phyloP scores from a whole-genome alignment of 768 basidiomycete genomes.

The Cystobasidium onofrii region DNA sequence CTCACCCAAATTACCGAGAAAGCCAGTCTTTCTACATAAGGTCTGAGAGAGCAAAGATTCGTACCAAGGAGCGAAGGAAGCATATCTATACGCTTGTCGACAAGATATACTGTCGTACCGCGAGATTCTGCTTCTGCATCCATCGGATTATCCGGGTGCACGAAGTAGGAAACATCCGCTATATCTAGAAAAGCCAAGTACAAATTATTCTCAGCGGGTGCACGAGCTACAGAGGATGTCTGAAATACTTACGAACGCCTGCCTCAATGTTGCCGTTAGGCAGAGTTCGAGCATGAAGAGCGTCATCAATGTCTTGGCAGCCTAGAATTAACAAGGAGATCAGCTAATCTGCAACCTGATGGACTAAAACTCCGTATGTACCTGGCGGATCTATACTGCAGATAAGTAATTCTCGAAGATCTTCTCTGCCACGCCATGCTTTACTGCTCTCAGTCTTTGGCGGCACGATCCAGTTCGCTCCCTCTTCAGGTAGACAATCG shows the following conservation, averaged over 20 bases:
- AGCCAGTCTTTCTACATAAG: conserved; percentile 84
- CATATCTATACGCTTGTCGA: conserved; percentile 99
- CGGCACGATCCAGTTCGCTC: conserved; percentile 87
- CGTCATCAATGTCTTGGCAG: conserved; percentile 98
- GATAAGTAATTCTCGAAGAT: conserved; percentile 72
- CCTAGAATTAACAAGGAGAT: conserved; percentile 48
- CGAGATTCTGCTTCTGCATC: conserved; percentile 89
- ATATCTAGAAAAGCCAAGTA: too few species aligned
- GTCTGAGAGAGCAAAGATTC: conserved; percentile 85
- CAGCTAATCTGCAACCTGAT: conserved; percentile 9
- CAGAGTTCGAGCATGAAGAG: conserved; percentile 75
- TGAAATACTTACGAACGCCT: conserved; percentile 75
- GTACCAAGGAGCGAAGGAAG: conserved; percentile 85
- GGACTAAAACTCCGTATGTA: conserved; percentile 44
- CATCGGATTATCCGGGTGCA: conserved; percentile 86
- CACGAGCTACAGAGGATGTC: too few species aligned
- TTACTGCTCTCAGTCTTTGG: conserved; percentile 53
- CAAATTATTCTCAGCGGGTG: too few species aligned
- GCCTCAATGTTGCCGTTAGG: conserved; percentile 93
- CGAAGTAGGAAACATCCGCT: conserved; percentile 95
- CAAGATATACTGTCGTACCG: conserved; percentile 94
- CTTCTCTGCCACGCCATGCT: conserved; percentile 75
- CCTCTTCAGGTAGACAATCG: conserved; percentile 79
- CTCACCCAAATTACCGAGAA: conserved; percentile 92
- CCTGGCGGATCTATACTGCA: conserved; percentile 97